These are phyloP conservation scores for Auriscalpium microsporum DNA, from an alignment of 768 basidiomycete species.

Conservation along the genomic window DNA sequence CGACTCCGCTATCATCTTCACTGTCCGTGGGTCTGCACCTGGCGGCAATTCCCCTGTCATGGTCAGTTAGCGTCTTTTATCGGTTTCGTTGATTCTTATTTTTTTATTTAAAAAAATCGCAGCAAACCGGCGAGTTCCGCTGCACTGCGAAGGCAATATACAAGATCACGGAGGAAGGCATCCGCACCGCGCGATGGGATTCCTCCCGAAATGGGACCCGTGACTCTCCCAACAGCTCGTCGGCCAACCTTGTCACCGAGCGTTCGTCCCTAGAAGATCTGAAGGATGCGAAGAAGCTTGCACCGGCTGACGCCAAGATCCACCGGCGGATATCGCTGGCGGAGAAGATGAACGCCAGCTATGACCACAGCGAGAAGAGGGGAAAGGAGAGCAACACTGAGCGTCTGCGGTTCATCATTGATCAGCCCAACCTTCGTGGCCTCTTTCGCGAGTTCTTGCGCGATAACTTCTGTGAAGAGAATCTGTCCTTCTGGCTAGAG, in stretches of 20 bases:
- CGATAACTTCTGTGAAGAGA: slow-evolving; percentile 96
- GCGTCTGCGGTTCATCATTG: slow-evolving; percentile 83
- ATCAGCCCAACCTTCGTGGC: slow-evolving; percentile 79
- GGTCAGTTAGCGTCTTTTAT: slow-evolving; percentile 35
- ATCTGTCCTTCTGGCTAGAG: slow-evolving; percentile 94
- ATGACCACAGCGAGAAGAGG: slow-evolving; percentile 43
- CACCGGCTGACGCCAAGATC: slow-evolving; percentile 53
- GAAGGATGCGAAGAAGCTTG: slow-evolving; percentile 19
- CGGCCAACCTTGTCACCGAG: slow-evolving; percentile 46
- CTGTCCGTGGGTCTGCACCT: slow-evolving; percentile 74
- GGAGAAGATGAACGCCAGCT: slow-evolving; percentile 55
- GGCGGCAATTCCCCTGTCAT: slow-evolving; percentile 67
- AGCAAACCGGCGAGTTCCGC: slow-evolving; percentile 95
- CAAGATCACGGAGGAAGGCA: slow-evolving; percentile 88
- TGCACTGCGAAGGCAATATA: slow-evolving; percentile 95
- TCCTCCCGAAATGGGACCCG: slow-evolving; percentile 25
- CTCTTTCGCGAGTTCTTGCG: slow-evolving; percentile 94
- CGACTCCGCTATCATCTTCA: slow-evolving; percentile 89
- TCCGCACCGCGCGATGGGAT: slow-evolving; percentile 81
- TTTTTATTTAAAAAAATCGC: slow-evolving; percentile 11
- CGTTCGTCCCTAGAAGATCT: slow-evolving; percentile 55
- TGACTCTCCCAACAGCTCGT: slow-evolving; percentile 60
- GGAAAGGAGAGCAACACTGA: slow-evolving; percentile 87
- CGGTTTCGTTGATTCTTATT: slow-evolving; percentile 9
- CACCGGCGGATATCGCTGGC: slow-evolving; percentile 73